Conservation (phyloP, 148 eudicot species). For the Drosera capensis region DNA sequence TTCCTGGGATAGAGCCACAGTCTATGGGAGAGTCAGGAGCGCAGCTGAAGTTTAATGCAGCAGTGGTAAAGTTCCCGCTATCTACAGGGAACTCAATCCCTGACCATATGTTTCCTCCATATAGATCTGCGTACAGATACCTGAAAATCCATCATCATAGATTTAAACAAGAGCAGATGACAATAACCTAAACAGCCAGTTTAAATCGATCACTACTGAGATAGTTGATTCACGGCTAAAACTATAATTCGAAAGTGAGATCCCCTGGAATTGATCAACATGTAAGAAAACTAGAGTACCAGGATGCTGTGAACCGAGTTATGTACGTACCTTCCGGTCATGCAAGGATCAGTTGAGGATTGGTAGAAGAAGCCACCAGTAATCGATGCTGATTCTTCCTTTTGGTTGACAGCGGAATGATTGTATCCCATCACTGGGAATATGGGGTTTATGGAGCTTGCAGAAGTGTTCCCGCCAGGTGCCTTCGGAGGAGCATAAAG, state of each 20-base stretch:
- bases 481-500: constrained; percentile 30
- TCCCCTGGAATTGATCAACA: no score
- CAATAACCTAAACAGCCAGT: neutral
- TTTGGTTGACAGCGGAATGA: constrained; percentile 48
- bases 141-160: constrained; percentile 21
- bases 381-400: constrained; percentile 64
- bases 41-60: constrained; percentile 30
- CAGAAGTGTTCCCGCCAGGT: constrained; percentile 65
- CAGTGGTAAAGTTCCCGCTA: constrained; percentile 56
- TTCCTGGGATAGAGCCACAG: constrained; percentile 40
- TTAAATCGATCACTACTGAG: neutral
- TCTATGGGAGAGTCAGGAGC: constrained; percentile 55
- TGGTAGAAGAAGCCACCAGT: constrained; percentile 79
- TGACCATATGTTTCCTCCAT: constrained; percentile 51
- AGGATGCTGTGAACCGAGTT: no score
- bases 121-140: constrained; percentile 68
- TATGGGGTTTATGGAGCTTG: constrained; percentile 31
- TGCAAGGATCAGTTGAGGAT: constrained; percentile 64
- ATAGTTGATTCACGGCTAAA: no score
- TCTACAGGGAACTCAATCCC: constrained; percentile 52
- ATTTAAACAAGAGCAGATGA: neutral
- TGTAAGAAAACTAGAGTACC: no score
- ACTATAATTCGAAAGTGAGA: no score
- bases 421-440: constrained; percentile 81
- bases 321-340: constrained; percentile 53